Conservation (phyloP, 495 filamentous ascomycete genomes). For the Xylaria scruposa region DNA sequence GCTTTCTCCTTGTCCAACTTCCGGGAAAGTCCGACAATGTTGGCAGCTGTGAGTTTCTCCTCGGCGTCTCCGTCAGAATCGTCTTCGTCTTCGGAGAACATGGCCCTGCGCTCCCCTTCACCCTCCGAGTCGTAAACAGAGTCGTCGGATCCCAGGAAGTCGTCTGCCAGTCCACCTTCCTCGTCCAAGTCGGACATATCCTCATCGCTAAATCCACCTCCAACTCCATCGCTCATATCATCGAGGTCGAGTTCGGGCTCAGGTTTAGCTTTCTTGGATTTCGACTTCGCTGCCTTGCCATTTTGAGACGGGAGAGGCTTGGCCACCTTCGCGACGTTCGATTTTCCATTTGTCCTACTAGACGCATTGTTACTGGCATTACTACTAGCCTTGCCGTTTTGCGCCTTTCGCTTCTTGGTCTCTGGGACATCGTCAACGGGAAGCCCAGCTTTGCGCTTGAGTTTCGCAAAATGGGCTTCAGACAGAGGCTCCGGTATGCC, state of each 20-base stretch:
- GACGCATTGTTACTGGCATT: constrained; percentile 38
- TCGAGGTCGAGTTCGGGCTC: constrained; percentile 57
- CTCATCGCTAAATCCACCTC: constrained; percentile 64
- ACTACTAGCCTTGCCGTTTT: constrained; percentile 53
- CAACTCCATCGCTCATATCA: constrained; percentile 56
- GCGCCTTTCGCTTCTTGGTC: constrained; percentile 73
- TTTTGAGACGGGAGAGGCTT: constrained; percentile 40
- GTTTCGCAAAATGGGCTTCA: constrained; percentile 74
- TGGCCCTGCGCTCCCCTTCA: constrained; percentile 63
- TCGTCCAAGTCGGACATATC: constrained; percentile 50
- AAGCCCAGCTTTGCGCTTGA: constrained; percentile 77
- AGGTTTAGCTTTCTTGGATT: constrained; percentile 55
- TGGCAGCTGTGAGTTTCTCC: constrained; percentile 91
- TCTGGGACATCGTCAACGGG: constrained; percentile 54
- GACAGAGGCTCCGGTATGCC: constrained; percentile 82
- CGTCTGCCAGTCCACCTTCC: constrained; percentile 55
- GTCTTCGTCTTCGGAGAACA: constrained; percentile 97
- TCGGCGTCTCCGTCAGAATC: constrained; percentile 86
- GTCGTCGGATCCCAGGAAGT: constrained; percentile 63
- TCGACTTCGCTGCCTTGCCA: constrained; percentile 51
- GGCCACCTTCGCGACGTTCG: constrained; percentile 43
- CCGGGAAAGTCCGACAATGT: constrained; percentile 88
- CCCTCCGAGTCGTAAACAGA: constrained; percentile 82
- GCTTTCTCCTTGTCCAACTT: constrained; percentile 76
- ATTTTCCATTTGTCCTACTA: constrained; percentile 47